Evolutionary conservation across 345 rosid species (phyloP).

Genomic region (Iberis pinnata): DNA sequence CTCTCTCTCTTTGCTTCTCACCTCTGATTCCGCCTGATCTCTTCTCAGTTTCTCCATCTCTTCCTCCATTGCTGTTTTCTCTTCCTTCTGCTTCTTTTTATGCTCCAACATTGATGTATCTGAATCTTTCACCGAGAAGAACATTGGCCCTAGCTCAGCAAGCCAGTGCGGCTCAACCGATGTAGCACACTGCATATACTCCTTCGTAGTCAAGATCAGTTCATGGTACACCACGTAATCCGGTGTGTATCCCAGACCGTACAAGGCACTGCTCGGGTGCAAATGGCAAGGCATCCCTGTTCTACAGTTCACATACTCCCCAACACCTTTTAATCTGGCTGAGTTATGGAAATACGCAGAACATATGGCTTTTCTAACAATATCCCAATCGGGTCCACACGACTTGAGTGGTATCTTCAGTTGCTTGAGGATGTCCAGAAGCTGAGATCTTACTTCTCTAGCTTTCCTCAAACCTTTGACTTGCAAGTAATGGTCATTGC

Average conservation of each 20-base stretch:
- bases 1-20: conserved; percentile 47
- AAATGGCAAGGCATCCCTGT: conserved; percentile 91
- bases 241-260: conserved; percentile 77
- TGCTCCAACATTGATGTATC: conserved; percentile 86
- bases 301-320: conserved; percentile 83
- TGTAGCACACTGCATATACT: conserved; percentile 96
- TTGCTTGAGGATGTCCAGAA: conserved; percentile 78
- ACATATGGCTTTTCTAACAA: conserved; percentile 74
- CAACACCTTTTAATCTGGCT: conserved; percentile 85
- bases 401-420: conserved; percentile 73
- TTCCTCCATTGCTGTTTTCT: conserved; percentile 90
- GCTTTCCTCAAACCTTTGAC: conserved; percentile 84
- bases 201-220: conserved; percentile 76
- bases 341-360: conserved; percentile 96
- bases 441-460: conserved; percentile 92
- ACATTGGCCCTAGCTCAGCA: conserved; percentile 95
- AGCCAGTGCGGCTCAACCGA: conserved; percentile 94
- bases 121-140: conserved; percentile 86
- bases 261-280: conserved; percentile 92
- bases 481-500: conserved; percentile 74
- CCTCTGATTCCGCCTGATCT: conserved; percentile 58
- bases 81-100: conserved; percentile 82
- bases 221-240: conserved; percentile 90
- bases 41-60: conserved; percentile 86
- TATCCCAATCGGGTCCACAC: conserved; percentile 69